A percentile compares a stretch with the other conserved stretches of the same genome.
phyloP scores from a whole-genome alignment of 2,329 filamentous ascomycete genomes.

The Aspergillus eucalypticola region DNA sequence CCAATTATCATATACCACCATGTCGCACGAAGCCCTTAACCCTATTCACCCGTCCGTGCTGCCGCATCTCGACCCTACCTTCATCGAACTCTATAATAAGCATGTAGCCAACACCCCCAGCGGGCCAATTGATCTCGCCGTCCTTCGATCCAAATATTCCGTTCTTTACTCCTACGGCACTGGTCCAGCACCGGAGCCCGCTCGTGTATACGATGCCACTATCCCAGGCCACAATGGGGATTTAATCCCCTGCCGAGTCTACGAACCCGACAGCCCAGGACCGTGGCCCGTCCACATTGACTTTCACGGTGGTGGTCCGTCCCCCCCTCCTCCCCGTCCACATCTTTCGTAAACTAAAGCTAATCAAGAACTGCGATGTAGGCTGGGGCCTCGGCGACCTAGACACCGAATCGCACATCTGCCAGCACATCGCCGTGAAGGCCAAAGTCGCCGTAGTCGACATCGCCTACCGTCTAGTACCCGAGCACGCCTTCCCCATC shows the following conservation, averaged over 20 bases:
- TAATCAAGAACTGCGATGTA: not conserved
- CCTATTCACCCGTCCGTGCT: slow-evolving; percentile 52
- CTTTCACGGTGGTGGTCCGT: slow-evolving; percentile 49
- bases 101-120: slow-evolving; percentile 46
- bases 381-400: slow-evolving; percentile 54
- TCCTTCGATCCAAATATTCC: slow-evolving; percentile 47
- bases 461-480: slow-evolving; percentile 55
- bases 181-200: slow-evolving; percentile 45
- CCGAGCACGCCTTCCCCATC: slow-evolving; percentile 53
- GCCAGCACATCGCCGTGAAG: slow-evolving; percentile 49
- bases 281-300: slow-evolving; percentile 52
- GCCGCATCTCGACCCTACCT: slow-evolving; percentile 50
- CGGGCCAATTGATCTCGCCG: slow-evolving; percentile 43
- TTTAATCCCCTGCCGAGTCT: slow-evolving; percentile 45
- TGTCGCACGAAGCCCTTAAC: slow-evolving; percentile 48
- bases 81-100: slow-evolving; percentile 52
- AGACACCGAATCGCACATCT: slow-evolving; percentile 53
- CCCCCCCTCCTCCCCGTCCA: too few relatives aligned
- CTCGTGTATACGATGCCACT: slow-evolving; percentile 41
- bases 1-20: not conserved
- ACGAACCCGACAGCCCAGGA: slow-evolving; percentile 45
- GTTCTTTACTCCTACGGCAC: slow-evolving; percentile 50
- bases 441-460: slow-evolving; percentile 52
- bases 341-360: too few relatives aligned
- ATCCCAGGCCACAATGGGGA: slow-evolving; percentile 37